A percentile compares a stretch with the other conserved stretches of the same genome.
Evolutionary conservation across 1,284 basidiomycete genomes (phyloP).

Genomic region (Ceratobasidium sp.): DNA sequence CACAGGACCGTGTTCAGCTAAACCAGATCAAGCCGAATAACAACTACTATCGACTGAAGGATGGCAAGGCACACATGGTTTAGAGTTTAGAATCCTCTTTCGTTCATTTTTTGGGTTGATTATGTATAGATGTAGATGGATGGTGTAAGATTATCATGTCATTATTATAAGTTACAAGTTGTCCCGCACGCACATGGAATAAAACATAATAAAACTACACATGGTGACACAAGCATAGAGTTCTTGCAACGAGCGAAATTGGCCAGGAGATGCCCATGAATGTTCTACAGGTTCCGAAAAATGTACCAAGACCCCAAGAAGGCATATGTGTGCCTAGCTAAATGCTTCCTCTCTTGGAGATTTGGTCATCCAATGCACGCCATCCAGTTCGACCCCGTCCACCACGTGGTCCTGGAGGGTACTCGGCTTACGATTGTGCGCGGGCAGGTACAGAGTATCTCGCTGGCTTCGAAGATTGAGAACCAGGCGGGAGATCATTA

Average conservation of each 20-base stretch:
- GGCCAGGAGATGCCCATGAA: background rate
- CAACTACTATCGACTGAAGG: constrained; percentile 1
- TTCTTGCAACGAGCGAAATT: background rate
- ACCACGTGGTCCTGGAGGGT: background rate
- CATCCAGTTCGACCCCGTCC: constrained; percentile 7
- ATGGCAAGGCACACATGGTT: background rate
- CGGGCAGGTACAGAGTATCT: background rate
- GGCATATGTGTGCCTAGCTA: background rate
- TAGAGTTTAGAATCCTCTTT: background rate
- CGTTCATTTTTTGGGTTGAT: background rate
- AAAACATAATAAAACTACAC: background rate
- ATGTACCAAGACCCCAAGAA: background rate
- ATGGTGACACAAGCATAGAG: background rate
- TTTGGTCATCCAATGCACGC: background rate
- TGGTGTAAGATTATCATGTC: background rate
- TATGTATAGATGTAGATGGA: background rate
- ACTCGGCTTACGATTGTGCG: background rate
- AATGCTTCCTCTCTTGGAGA: too few species aligned
- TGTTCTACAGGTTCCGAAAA: too few species aligned
- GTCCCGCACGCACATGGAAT: background rate
- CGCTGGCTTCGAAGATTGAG: constrained; percentile 35
- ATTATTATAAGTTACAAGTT: background rate
- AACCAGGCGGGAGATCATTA: constrained; percentile 37
- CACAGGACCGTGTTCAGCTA: constrained; percentile 1
- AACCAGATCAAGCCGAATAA: constrained; percentile 12